Evolutionary conservation across 23 red algal species (phyloP), one percentile per base, ranked within the genome.

Genomic region (Cyanidiococcus yangmingshanensis): DNA sequence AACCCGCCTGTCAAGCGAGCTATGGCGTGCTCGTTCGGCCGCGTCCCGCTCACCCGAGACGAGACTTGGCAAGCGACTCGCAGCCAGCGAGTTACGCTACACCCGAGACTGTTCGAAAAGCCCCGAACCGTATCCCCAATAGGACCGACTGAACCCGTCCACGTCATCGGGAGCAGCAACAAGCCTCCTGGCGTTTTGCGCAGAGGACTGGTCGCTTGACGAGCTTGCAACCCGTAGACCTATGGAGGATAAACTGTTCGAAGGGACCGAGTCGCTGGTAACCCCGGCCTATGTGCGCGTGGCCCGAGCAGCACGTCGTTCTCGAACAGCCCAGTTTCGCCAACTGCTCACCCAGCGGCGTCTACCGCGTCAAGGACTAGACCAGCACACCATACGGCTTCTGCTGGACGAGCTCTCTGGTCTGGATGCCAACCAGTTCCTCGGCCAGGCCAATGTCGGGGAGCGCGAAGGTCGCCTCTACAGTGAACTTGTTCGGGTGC

Each of bases 371-470:
- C 31, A 24, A 7, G 83, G 83, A 26, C 79, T 75, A 45, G 83
- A 86, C 63, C 75, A 77, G 12, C 21, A 27, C 1, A 76, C 7
- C 0, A 37, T 86, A 7, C 39, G 77, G 12, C 36, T 77, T 24
- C 39, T 86, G 50, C 2, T 86, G n/a, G 51, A 39, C 30, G 67
- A 86, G 37, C 37, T 86, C 39, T 75, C 83, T 29, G 71, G 38
- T 50, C 78, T 86, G 83, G 83, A 86, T 79, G 79, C 75, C 25
- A 86, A 86, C 77, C 59, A 79, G 32, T 86, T 86, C 79, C 2
- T 37, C 16, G 74, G 30, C 1, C 58, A 86, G 37, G 74, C 79
- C 0, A 76, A 76, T 31, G 57, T 79, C 16, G 83, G 83, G 40
- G 83, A 86, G 77, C 59, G 83, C 45, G 83, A 86, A 58, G 83